Conservation (phyloP, 2,329 filamentous ascomycete genomes). For the Claviceps humidiphila region DNA sequence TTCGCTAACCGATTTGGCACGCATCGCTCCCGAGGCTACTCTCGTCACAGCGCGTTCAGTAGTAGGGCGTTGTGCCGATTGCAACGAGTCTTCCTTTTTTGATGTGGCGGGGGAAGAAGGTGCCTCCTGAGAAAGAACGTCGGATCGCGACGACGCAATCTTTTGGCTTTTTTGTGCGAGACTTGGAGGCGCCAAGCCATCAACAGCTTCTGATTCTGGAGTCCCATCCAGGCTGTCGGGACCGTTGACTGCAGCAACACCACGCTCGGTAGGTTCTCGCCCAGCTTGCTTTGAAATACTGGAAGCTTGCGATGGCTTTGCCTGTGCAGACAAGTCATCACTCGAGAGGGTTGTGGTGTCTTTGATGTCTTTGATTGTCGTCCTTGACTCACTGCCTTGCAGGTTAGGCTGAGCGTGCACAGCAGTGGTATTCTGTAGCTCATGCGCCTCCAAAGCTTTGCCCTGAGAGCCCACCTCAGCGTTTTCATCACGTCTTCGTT, state of each 20-base stretch:
- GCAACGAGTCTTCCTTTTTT: not conserved
- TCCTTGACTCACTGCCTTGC: conserved; percentile 23
- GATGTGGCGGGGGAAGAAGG: conserved; percentile 5
- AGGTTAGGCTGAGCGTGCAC: conserved; percentile 28
- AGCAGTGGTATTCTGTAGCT: conserved; percentile 12
- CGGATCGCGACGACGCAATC: conserved; percentile 1
- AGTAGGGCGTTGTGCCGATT: conserved; percentile 11
- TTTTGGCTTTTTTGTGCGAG: conserved; percentile 8
- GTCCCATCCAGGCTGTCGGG: conserved; percentile 22
- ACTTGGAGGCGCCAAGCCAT: conserved; percentile 14
- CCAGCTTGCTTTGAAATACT: not conserved
- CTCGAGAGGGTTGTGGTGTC: conserved; percentile 3
- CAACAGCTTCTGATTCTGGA: conserved; percentile 21
- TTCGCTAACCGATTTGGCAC: conserved; percentile 60
- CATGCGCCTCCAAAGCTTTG: not conserved
- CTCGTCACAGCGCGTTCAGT: conserved; percentile 49
- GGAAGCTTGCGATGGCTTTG: not conserved
- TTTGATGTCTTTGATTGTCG: conserved; percentile 9
- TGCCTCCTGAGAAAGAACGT: conserved; percentile 4
- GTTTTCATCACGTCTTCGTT: conserved; percentile 30
- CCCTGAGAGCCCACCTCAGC: not conserved
- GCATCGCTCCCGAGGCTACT: conserved; percentile 56
- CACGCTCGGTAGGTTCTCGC: not conserved
- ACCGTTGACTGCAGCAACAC: conserved; percentile 12
- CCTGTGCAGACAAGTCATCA: not conserved